phyloP scores from a whole-genome alignment of 805 yeast species.

The Sungouiella thailandica region DNA sequence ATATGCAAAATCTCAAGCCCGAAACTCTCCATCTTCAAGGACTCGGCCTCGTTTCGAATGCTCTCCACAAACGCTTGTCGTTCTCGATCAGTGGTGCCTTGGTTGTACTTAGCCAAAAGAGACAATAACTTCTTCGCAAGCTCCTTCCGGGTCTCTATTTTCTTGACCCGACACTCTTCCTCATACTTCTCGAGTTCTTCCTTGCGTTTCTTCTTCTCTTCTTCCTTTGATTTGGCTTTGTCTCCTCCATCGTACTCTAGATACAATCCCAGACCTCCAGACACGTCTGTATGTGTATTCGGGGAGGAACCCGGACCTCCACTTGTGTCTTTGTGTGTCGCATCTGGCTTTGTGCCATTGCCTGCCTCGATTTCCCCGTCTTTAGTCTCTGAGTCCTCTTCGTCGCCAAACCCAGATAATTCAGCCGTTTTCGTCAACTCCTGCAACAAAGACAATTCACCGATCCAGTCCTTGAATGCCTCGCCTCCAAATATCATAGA shows the following conservation, averaged over 20 bases:
- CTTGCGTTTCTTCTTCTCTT: conserved; percentile 40
- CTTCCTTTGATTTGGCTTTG: conserved; percentile 21
- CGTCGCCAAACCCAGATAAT: conserved; percentile 33
- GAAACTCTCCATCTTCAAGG: conserved; percentile 75
- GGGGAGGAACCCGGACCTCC: background rate
- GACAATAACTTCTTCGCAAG: conserved; percentile 53
- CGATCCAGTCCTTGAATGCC: conserved; percentile 62
- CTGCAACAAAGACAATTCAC: conserved; percentile 43
- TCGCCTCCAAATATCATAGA: conserved; percentile 83
- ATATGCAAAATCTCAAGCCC: conserved; percentile 79
- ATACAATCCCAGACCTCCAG: conserved; percentile 6
- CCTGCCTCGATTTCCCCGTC: conserved; percentile 36
- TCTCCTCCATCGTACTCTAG: conserved; percentile 8
- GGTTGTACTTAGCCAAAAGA: conserved; percentile 39
- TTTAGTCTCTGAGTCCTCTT: conserved; percentile 21
- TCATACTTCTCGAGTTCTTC: conserved; percentile 62
- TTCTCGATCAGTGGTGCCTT: conserved; percentile 40
- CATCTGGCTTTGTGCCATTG: too few relatives aligned
- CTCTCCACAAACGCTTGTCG: conserved; percentile 50
- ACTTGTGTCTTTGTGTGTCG: background rate
- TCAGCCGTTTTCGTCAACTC: conserved; percentile 41
- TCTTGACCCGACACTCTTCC: conserved; percentile 67
- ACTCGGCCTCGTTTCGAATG: conserved; percentile 76
- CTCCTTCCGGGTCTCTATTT: conserved; percentile 58
- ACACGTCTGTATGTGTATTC: background rate